Evolutionary conservation across 2,329 filamentous ascomycete species (phyloP).

Genomic region (Colletotrichum phormii): DNA sequence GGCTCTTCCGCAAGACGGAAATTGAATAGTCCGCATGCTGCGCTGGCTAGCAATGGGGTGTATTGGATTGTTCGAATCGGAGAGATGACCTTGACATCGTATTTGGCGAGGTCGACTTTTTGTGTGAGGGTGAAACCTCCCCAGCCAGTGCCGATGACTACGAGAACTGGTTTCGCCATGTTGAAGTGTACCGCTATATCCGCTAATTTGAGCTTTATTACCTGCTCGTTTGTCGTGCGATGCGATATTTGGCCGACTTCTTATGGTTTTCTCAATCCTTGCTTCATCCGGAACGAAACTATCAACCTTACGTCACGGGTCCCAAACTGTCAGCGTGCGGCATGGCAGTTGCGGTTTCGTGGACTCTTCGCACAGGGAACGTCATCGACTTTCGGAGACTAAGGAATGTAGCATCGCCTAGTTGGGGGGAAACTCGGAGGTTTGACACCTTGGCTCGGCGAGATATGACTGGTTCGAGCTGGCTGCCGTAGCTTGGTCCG

Average conservation of each 20-base stretch:
- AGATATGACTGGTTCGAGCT: conserved; percentile 7
- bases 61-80: conserved; percentile 99
- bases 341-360: background rate
- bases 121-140: conserved; percentile 51
- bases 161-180: conserved; percentile 24
- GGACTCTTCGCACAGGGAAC: conserved; percentile 15
- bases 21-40: conserved; percentile 96
- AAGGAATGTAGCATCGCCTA: background rate
- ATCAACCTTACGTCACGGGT: conserved; percentile 25
- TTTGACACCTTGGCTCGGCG: background rate
- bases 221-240: no score
- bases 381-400: conserved; percentile 22
- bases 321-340: background rate
- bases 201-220: background rate
- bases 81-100: conserved; percentile 97
- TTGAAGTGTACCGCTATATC: background rate
- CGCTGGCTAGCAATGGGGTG: conserved; percentile 95
- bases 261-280: conserved; percentile 1
- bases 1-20: conserved; percentile 99
- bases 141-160: conserved; percentile 86
- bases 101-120: conserved; percentile 95
- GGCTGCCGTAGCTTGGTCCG: background rate
- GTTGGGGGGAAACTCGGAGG: conserved; percentile 7
- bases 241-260: background rate
- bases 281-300: background rate